A percentile compares a stretch with the other conserved stretches of the same genome.
Evolutionary conservation across 1,284 basidiomycete species (phyloP).

Genomic region (Leccinum subrobustum): DNA sequence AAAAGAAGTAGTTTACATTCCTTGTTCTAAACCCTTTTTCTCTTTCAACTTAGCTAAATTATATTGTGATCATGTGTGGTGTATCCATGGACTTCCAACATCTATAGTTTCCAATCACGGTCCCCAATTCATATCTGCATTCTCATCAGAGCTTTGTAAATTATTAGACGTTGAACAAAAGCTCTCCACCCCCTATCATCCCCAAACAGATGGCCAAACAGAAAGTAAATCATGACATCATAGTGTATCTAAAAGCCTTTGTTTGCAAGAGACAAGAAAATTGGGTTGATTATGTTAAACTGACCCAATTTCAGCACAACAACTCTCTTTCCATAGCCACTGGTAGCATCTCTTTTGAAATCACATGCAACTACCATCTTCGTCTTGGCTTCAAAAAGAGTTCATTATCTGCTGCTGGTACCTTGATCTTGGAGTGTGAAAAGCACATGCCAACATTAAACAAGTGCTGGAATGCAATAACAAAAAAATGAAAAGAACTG

Average conservation of each 20-base stretch:
- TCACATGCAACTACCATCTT: too few relatives aligned
- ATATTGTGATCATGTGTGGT: background rate
- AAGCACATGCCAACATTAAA: too few relatives aligned
- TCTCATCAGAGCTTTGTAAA: background rate
- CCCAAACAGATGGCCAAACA: background rate
- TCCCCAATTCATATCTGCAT: background rate
- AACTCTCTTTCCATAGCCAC: background rate
- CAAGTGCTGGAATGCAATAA: too few relatives aligned
- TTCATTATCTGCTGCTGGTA: too few relatives aligned
- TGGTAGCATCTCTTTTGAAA: too few relatives aligned
- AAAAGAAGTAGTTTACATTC: background rate
- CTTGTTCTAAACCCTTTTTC: too few relatives aligned
- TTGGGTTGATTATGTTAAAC: background rate
- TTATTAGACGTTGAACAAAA: accelerated
- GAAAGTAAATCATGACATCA: background rate
- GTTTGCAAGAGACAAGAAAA: background rate
- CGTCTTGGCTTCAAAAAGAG: too few relatives aligned
- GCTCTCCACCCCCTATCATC: background rate
- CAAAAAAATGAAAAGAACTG: too few relatives aligned
- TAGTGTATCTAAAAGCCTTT: background rate
- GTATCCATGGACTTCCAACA: accelerated
- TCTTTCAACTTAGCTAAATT: too few relatives aligned
- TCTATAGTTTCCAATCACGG: background rate
- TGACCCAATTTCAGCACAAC: background rate
- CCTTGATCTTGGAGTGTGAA: too few relatives aligned